Evolutionary conservation across 352 stramenopile species (phyloP).

Genomic region (Phytophthora aleatoria): DNA sequence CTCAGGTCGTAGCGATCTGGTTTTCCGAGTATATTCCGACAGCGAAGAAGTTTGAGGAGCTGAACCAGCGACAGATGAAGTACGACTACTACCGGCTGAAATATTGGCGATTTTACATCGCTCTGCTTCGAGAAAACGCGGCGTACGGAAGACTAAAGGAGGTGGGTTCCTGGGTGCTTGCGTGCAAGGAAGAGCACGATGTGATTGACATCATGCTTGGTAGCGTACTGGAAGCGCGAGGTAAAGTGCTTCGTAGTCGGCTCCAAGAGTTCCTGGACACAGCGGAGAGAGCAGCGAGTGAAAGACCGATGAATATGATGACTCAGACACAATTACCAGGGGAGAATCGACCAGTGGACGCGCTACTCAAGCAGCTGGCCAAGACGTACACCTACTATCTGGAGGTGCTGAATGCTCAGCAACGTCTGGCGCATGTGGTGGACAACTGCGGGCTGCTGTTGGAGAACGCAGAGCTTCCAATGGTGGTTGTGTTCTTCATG

Average conservation of each 20-base stretch:
- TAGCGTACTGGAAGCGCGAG: conserved; percentile 49
- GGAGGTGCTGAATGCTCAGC: conserved; percentile 49
- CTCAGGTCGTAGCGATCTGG: conserved; percentile 73
- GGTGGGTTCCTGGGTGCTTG: conserved; percentile 66
- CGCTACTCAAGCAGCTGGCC: conserved; percentile 57
- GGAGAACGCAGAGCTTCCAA: conserved; percentile 44
- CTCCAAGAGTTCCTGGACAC: conserved; percentile 27
- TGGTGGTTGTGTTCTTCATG: conserved; percentile 50
- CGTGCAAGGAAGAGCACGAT: conserved; percentile 85
- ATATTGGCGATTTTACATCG: conserved; percentile 74
- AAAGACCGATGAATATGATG: conserved; percentile 3
- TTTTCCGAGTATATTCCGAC: conserved; percentile 71
- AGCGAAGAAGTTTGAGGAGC: conserved; percentile 79
- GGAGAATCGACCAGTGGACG: conserved; percentile 4
- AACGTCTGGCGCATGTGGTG: conserved; percentile 37
- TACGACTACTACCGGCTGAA: conserved; percentile 80
- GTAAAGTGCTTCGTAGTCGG: conserved; percentile 43
- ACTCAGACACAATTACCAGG: conserved; percentile 6
- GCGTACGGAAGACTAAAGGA: conserved; percentile 72
- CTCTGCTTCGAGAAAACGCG: conserved; percentile 52
- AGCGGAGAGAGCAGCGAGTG: not conserved
- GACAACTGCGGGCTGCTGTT: conserved; percentile 34
- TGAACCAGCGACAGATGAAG: conserved; percentile 85
- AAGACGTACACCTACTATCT: conserved; percentile 70
- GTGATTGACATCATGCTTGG: conserved; percentile 79